Conservation (phyloP, 2,329 filamentous ascomycete species). For the Dendrostoma leiphaemia region DNA sequence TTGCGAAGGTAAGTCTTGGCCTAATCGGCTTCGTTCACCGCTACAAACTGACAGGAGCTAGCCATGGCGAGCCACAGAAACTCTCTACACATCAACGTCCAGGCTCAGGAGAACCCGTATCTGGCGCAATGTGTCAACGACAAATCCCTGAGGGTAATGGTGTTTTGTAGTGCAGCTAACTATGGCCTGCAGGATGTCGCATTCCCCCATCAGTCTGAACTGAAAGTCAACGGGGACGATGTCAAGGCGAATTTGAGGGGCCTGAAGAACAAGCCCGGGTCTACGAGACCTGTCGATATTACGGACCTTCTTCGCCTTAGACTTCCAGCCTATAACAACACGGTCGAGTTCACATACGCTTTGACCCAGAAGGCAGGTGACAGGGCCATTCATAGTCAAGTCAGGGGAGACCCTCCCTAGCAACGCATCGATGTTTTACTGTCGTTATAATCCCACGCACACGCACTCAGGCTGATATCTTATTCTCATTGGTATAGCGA, state of each 20-base stretch:
- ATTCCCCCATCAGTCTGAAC: constrained; percentile 89
- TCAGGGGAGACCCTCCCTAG: constrained; percentile 19
- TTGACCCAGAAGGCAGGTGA: constrained; percentile 73
- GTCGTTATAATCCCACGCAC: background rate
- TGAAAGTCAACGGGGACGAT: constrained; percentile 85
- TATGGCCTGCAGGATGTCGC: constrained; percentile 70
- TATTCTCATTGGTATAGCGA: constrained; percentile 47
- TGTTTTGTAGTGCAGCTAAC: constrained; percentile 75
- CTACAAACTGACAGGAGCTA: constrained; percentile 25
- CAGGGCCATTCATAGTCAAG: constrained; percentile 17
- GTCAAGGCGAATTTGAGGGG: constrained; percentile 92
- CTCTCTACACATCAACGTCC: constrained; percentile 44
- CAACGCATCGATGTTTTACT: constrained; percentile 3
- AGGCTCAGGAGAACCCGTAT: constrained; percentile 48
- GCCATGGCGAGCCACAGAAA: constrained; percentile 56
- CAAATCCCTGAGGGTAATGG: constrained; percentile 67
- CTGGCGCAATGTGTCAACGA: constrained; percentile 59
- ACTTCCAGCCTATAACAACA: constrained; percentile 68
- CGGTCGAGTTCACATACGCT: constrained; percentile 84
- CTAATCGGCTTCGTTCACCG: background rate
- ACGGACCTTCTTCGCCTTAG: constrained; percentile 72
- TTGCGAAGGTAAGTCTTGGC: constrained; percentile 65
- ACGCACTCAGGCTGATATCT: constrained; percentile 7
- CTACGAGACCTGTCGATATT: constrained; percentile 89
- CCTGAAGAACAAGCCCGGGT: constrained; percentile 93